These are phyloP conservation scores for Scedosporium boydii DNA, from an alignment of 2,329 filamentous ascomycete genomes.

Conservation along the genomic window DNA sequence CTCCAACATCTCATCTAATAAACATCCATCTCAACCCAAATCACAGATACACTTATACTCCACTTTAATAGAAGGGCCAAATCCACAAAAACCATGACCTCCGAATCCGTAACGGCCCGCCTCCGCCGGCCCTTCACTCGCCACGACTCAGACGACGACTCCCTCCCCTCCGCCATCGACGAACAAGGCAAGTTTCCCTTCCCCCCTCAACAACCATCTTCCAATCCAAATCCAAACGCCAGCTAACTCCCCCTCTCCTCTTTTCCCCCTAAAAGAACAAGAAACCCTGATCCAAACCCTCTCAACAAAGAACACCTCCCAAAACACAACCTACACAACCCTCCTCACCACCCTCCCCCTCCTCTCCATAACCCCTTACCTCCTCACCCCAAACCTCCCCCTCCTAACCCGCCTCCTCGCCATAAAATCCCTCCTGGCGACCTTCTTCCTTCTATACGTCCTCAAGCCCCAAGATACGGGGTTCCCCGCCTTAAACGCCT, in stretches of 20 bases:
- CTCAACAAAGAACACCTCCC: slow-evolving; percentile 41
- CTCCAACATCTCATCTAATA: neutral
- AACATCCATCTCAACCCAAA: neutral
- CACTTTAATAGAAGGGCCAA: neutral
- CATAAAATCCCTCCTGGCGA: slow-evolving; percentile 53
- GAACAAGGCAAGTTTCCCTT: slow-evolving; percentile 51
- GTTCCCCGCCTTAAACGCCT: slow-evolving; percentile 37
- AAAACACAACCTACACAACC: slow-evolving; percentile 45
- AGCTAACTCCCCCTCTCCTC: slow-evolving; percentile 1
- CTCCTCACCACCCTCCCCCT: slow-evolving; percentile 53
- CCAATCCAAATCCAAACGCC: no score
- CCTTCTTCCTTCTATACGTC: slow-evolving; percentile 49
- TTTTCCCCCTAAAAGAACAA: slow-evolving; percentile 40
- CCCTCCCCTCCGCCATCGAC: slow-evolving; percentile 55
- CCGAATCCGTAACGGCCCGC: slow-evolving; percentile 35
- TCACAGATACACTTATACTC: neutral
- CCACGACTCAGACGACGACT: slow-evolving; percentile 49
- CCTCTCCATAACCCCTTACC: slow-evolving; percentile 45
- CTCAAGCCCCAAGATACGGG: slow-evolving; percentile 47
- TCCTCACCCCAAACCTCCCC: slow-evolving; percentile 30
- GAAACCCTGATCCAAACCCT: slow-evolving; percentile 52
- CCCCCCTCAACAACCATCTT: neutral
- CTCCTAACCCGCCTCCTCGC: slow-evolving; percentile 38
- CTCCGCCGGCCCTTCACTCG: slow-evolving; percentile 72
- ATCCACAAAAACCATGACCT: neutral